phyloP scores from a whole-genome alignment of 208 protist species.

The Porcisia hertigi region DNA sequence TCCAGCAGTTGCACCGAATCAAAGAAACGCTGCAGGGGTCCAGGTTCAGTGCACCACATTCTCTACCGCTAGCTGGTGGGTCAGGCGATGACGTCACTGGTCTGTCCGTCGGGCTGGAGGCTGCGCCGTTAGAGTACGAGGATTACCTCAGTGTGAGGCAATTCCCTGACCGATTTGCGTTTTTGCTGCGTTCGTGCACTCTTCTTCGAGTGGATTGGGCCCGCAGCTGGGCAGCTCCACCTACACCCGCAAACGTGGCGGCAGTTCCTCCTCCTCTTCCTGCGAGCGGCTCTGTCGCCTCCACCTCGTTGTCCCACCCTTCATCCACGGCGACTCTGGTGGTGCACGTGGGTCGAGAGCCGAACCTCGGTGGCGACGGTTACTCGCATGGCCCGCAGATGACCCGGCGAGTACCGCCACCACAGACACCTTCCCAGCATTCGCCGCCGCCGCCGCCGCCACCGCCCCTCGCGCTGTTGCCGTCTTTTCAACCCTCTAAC shows the following conservation, averaged over 20 bases:
- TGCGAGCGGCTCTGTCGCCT: not conserved
- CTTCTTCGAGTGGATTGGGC: constrained; percentile 50
- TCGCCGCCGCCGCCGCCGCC: not conserved
- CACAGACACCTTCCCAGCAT: not conserved
- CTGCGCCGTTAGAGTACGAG: constrained; percentile 36
- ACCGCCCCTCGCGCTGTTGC: not conserved
- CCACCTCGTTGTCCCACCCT: constrained; percentile 1
- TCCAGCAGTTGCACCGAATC: constrained; percentile 29
- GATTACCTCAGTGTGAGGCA: constrained; percentile 21
- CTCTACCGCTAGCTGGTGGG: not conserved
- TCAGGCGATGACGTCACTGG: not conserved
- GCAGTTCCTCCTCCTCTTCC: not conserved
- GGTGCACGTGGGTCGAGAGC: not conserved
- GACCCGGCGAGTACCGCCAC: not conserved
- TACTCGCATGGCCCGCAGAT: not conserved
- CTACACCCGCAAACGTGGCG: constrained; percentile 1
- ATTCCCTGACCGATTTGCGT: constrained; percentile 20
- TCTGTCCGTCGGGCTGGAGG: not conserved
- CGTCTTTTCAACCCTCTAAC: not conserved
- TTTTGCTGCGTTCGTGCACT: constrained; percentile 36
- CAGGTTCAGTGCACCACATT: not conserved
- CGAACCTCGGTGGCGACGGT: not conserved
- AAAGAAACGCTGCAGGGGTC: constrained; percentile 29
- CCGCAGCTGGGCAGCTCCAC: constrained; percentile 8
- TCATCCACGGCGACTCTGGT: not conserved